Base-by-base conservation (phyloP, 78 protist genomes). In the Thecamonas trahens region DNA sequence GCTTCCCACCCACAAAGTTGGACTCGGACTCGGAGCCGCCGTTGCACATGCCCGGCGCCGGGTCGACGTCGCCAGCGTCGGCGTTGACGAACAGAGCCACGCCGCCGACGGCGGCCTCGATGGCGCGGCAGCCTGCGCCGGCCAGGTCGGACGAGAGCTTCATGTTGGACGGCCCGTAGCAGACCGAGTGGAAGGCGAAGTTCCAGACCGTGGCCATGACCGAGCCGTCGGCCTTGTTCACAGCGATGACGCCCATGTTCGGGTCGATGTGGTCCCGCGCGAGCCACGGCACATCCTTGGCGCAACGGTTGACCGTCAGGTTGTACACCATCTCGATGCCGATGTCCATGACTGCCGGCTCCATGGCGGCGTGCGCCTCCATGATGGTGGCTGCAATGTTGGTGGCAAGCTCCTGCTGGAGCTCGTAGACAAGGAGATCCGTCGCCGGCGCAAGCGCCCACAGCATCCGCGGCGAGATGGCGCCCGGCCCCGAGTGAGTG, bases 401-500 rank as follows among this genome's bases (percentile, higher is more conserved):
- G 49, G 32, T 7, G 7, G 64, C 64, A 6, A 59, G 64, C 64
- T 59, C 38, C 37, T 37, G 35, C 64, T 34, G 32, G 20, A 59
- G n/a, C 31, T 6, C 60, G 11, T 6, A 11, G 29, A 54, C 60
- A 7, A 54, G 7, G 31, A 54, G 8, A 14, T 54, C 60, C 31
- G 60, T 54, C 15, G 60, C 60, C 60, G 60, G 60, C 7, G 60
- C 60, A 7, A 54, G 60, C 11, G n/a, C 60, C 60, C 60, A 54
- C 60, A 59, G 42, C 4, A 22, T 13, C 64, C 18, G 38, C 13
- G 37, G 7, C 6, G 64, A 59, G 22, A 59, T 34, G 24, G 64
- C 64, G 7, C 64, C 64, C 18, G 64, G 64, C 38, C 64, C 64
- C 6, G 32, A 18, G 64, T 59, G 64, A 8, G 64, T 22, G 64